Evolutionary conservation across 257 asterid species (phyloP), one percentile per base, ranked within the genome.

Genomic region (Salvia rosmarinus): DNA sequence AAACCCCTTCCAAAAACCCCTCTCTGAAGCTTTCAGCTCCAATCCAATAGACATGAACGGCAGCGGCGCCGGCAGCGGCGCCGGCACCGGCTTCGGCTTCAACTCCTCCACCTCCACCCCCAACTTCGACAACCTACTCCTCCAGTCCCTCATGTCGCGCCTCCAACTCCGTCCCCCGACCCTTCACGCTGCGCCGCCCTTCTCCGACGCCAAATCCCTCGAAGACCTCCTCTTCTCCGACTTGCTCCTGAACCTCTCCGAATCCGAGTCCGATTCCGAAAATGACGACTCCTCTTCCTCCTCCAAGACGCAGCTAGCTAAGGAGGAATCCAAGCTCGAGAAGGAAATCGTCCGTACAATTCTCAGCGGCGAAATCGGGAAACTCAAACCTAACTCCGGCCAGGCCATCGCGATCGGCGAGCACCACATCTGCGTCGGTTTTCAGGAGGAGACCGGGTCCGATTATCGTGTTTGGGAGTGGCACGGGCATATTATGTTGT

Each of bases 391-490:
- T 32, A 95, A 95, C 67, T 91, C 98, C 6, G 98, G 98, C 23
- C 97, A 95, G 77, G 96, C 97, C 4, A 84, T 90, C 58, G 21
- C 89, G 13, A 81, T 95, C 16, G 90, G 97, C 8, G 98, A 88
- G 76, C 99, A 95, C 71, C 99, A 90, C 55, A 85, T 95, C 69
- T 95, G 99, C 71, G 88, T 95, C 2, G 97, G 97, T 54, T 91
- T 87, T 82, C 95, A 89, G 20, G 92, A 91, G 77, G 98, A 95
- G 12, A 44, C 77, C 0, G 94, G 79, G 46, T 88, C 96, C 6
- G 95, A 87, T 80, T 88, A 89, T 64, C 88, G 98, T 16, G 98
- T 90, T 3, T 91, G 99, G 97, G 99, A 95, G 80, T 95, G 99
- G 99, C 99, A 92, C 32, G 99, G 99, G 1, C 98, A 95, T 75